These are phyloP conservation scores for Arabidopsis arenosa DNA, from an alignment of 345 rosid species.

Conservation along the genomic window DNA sequence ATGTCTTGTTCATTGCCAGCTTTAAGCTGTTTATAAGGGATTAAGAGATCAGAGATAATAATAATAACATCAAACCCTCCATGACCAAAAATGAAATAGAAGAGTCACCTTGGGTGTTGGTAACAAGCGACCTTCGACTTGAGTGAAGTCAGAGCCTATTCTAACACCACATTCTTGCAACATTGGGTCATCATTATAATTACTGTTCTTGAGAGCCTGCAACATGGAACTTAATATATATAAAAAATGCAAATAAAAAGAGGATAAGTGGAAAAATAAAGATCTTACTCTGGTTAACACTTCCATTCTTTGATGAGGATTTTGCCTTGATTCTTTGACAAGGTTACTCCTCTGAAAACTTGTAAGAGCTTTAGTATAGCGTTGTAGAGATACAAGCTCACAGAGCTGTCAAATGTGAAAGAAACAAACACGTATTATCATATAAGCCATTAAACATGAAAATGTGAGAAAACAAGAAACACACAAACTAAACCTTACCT, in stretches of 20 bases:
- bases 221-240: conserved; percentile 2
- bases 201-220: conserved; percentile 64
- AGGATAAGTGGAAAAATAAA: neutral
- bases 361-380: conserved; percentile 75
- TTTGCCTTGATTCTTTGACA: no score
- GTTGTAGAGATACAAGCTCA: conserved; percentile 73
- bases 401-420: conserved; percentile 58
- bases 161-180: conserved; percentile 66
- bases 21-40: conserved; percentile 54
- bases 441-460: neutral
- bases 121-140: conserved; percentile 81
- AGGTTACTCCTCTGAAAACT: conserved; percentile 66
- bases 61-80: neutral
- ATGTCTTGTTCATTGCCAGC: conserved; percentile 75
- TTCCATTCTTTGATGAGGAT: conserved; percentile 54
- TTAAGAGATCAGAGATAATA: neutral
- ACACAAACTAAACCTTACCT: conserved; percentile 48
- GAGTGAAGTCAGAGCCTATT: conserved; percentile 56
- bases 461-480: neutral
- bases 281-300: conserved; percentile 60
- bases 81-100: neutral
- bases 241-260: neutral
- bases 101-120: conserved; percentile 66
- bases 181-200: conserved; percentile 73
- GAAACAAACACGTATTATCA: neutral